A percentile compares a stretch with the other conserved stretches of the same genome.
phyloP scores from a whole-genome alignment of 139 green algal species.

The Auxenochlorella protothecoides region DNA sequence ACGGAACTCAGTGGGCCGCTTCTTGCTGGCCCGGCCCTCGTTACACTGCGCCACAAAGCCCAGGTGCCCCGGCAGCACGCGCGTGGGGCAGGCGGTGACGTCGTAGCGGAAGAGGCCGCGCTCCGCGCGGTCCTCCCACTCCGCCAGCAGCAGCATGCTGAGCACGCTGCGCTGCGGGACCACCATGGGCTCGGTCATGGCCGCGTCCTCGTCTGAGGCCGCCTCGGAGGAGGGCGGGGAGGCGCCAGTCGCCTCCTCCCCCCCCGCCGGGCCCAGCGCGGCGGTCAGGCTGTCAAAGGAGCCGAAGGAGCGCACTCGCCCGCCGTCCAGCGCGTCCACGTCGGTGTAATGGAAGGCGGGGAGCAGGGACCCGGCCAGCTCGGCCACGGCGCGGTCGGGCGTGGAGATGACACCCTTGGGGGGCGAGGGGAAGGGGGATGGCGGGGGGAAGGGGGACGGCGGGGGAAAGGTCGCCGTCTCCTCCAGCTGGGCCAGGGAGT shows the following conservation, averaged over 20 bases:
- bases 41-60: constrained; percentile 94
- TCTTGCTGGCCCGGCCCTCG: constrained; percentile 87
- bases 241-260: neutral
- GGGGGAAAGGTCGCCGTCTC: neutral
- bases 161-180: constrained; percentile 37
- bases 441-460: neutral
- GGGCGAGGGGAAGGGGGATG: constrained; percentile 1
- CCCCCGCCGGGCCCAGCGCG: neutral
- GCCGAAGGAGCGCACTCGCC: constrained; percentile 41
- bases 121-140: constrained; percentile 69
- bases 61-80: constrained; percentile 64
- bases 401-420: constrained; percentile 6
- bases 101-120: constrained; percentile 80
- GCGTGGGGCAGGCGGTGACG: constrained; percentile 78
- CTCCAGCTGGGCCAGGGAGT: constrained; percentile 33
- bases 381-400: constrained; percentile 21
- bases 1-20: constrained; percentile 93
- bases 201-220: neutral
- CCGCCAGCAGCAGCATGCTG: constrained; percentile 47
- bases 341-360: constrained; percentile 25
- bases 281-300: neutral
- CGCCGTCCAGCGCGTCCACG: constrained; percentile 8
- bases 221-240: no score
- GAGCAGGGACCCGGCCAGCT: constrained; percentile 17
- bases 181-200: neutral